phyloP scores from a whole-genome alignment of 2,329 filamentous ascomycete genomes.

The Ramichloridium luteum region DNA sequence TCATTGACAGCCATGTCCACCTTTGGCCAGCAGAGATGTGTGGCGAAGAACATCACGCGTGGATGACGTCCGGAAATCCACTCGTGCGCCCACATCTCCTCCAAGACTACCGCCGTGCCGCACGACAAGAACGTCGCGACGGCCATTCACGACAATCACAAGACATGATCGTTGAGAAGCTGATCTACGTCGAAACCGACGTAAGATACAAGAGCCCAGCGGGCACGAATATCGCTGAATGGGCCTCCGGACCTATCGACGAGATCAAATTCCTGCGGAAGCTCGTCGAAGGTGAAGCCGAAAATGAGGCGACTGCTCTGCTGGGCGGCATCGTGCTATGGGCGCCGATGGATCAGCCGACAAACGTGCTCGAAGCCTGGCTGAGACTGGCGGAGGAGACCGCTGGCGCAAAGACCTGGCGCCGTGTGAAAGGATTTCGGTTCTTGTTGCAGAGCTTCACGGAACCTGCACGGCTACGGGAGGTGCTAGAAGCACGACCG shows the following conservation, averaged over 20 bases:
- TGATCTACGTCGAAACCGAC: slow-evolving; percentile 76
- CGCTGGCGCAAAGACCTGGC: slow-evolving; percentile 51
- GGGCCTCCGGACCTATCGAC: slow-evolving; percentile 56
- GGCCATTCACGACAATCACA: slow-evolving; percentile 29
- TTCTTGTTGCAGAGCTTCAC: slow-evolving; percentile 61
- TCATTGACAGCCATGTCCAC: slow-evolving; percentile 88
- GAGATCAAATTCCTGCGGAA: slow-evolving; percentile 60
- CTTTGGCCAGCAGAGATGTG: slow-evolving; percentile 57
- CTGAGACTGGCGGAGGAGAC: slow-evolving; percentile 47
- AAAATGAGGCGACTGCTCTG: slow-evolving; percentile 35
- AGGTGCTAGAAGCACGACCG: slow-evolving; percentile 22
- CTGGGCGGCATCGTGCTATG: slow-evolving; percentile 67
- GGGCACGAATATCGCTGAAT: slow-evolving; percentile 27
- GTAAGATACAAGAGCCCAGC: slow-evolving; percentile 32
- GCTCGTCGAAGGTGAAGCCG: slow-evolving; percentile 47
- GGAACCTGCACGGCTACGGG: too few relatives aligned
- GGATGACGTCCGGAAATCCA: slow-evolving; percentile 49
- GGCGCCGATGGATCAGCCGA: slow-evolving; percentile 65
- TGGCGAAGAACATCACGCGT: slow-evolving; percentile 53
- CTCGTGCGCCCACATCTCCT: slow-evolving; percentile 52
- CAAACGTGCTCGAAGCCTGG: slow-evolving; percentile 51
- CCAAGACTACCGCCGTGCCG: slow-evolving; percentile 20
- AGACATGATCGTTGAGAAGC: slow-evolving; percentile 39
- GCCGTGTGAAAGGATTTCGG: slow-evolving; percentile 62
- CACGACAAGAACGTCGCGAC: slow-evolving; percentile 17